These are phyloP conservation scores for Pleurotus ostreatus DNA, from an alignment of 768 basidiomycete species.

Conservation along the genomic window DNA sequence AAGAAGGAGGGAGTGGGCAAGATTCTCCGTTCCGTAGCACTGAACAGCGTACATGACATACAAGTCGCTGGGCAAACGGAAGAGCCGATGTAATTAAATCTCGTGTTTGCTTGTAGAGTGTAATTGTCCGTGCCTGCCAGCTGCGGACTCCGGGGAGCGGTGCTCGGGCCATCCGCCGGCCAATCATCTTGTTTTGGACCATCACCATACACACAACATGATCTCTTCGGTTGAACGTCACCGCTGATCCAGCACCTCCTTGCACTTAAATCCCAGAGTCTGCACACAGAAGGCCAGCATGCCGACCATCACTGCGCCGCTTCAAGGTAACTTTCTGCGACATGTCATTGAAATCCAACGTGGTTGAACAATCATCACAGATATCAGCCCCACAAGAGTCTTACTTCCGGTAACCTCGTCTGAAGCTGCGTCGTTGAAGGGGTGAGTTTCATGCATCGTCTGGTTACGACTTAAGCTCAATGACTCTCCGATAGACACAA, in stretches of 20 bases:
- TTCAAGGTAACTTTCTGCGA: not conserved
- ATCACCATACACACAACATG: conserved; percentile 2
- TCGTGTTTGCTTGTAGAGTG: not conserved
- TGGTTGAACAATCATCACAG: not conserved
- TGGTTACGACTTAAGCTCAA: not conserved
- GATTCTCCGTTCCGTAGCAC: conserved; percentile 61
- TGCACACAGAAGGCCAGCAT: not conserved
- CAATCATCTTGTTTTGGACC: conserved; percentile 3
- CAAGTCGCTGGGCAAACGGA: conserved; percentile 49
- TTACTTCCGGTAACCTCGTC: conserved; percentile 27
- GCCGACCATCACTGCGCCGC: not conserved
- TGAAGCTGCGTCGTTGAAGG: conserved; percentile 33
- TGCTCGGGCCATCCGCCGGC: not conserved
- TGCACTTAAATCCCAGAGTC: no score
- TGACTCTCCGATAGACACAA: conserved; percentile 33
- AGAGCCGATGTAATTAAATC: conserved; percentile 24
- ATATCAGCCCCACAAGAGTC: not conserved
- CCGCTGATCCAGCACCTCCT: not conserved
- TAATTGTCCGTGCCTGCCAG: not conserved
- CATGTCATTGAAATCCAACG: not conserved
- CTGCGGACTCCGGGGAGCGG: conserved; percentile 5
- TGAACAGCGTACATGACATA: conserved; percentile 64
- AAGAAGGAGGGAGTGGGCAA: conserved; percentile 57
- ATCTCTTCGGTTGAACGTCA: not conserved
- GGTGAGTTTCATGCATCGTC: conserved; percentile 22